Base-by-base conservation (phyloP, 2,329 filamentous ascomycete genomes). In the Leptographium lundbergii region DNA sequence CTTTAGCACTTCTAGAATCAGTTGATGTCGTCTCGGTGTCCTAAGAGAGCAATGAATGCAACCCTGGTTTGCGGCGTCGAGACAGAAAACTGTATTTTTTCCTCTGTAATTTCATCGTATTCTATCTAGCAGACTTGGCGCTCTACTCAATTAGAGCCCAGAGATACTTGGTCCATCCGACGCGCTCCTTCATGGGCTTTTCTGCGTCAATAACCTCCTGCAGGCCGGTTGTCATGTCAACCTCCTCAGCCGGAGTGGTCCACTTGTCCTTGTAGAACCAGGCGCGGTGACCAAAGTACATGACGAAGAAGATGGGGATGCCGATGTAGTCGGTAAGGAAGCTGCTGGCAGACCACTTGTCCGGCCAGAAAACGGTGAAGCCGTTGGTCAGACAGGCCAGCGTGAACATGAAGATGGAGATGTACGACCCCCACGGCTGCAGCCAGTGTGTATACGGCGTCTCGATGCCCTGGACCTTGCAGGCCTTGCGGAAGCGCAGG, bases 401-500 rank as follows among this genome's bases (percentile, higher is more conserved):
- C 17, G 65, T 32, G 25, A 63, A 57, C 56, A 81, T 82, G 2
- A 74, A 70, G 5, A 88, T 72, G 1, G 84, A 78, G 65, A 85
- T 86, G 70, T 76, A 84, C 1, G 84, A 78, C 59, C 85, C 81
- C 54, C 71, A 90, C 1, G 86, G 85, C 6, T 83, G 74, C 66
- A 81, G 89, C 71, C 85, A 89, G 0, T 85, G 84, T 19, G 89
- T 70, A 65, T 54, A 56, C 59, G 83, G 75, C 10, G 85, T 77
- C 57, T 81, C 75, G 47, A 89, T 74, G 5, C 85, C 84, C 66
- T 89, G 82, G 7, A 77, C 77, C 10, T 77, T 72, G n/a, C 86
- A 77, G 1, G 85, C 86, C 61, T 82, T 78, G 69, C 85, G 79
- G 72, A 89, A 91, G 36, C 81, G 78, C 54, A 89, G 72, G 69